Conservation (phyloP, 768 basidiomycete species). For the Podaxis sp. region DNA sequence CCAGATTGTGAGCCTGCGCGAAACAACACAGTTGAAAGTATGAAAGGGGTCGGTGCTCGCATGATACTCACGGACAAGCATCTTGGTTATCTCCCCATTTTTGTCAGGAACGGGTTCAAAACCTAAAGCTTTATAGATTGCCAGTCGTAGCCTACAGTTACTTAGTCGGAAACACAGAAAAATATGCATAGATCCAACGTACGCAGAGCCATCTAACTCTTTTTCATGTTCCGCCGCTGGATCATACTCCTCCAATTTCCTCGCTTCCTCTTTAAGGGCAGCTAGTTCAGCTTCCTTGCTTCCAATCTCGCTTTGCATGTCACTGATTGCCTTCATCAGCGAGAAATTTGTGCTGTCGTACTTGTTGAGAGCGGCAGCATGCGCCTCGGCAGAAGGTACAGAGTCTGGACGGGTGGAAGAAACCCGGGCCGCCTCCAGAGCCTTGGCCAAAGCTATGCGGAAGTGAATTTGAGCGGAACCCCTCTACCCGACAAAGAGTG, state of each 20-base stretch:
- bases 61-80: conserved; percentile 64
- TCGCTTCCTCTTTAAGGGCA: conserved; percentile 62
- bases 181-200: conserved; percentile 27
- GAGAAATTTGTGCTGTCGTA: conserved; percentile 64
- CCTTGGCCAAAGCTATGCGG: conserved; percentile 55
- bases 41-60: neutral
- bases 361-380: conserved; percentile 60
- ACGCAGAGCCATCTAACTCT: conserved; percentile 70
- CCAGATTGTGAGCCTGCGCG: conserved; percentile 48
- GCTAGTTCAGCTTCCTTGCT: conserved; percentile 72
- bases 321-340: conserved; percentile 73
- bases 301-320: conserved; percentile 62
- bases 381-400: conserved; percentile 66
- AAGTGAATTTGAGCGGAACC: neutral
- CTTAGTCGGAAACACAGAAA: neutral
- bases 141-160: conserved; percentile 55
- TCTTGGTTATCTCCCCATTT: conserved; percentile 49
- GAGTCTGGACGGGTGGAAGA: conserved; percentile 70
- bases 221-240: conserved; percentile 70
- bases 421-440: conserved; percentile 66
- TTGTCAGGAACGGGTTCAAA: conserved; percentile 66
- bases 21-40: conserved; percentile 1
- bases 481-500: neutral
- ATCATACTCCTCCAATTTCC: conserved; percentile 64
- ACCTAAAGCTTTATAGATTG: conserved; percentile 69